Conservation (phyloP, 2,329 filamentous ascomycete species). For the Trichoderma sp. region DNA sequence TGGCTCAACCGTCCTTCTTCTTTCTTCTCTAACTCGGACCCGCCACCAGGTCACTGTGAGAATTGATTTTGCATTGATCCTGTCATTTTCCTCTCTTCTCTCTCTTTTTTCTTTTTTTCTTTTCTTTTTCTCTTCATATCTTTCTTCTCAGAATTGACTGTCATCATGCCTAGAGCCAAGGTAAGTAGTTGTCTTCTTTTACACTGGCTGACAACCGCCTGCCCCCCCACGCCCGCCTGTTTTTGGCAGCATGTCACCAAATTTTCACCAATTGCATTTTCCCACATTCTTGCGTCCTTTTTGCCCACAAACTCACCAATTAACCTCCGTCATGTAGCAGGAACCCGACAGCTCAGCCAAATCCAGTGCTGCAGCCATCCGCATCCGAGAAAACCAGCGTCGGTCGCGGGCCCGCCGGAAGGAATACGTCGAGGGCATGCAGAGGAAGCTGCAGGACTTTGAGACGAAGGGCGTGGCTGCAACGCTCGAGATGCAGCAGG, state of each 20-base stretch:
- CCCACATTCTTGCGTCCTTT: neutral
- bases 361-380: constrained; percentile 35
- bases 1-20: neutral
- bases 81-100: neutral
- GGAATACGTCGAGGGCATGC: constrained; percentile 49
- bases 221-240: neutral
- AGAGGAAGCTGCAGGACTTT: constrained; percentile 45
- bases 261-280: constrained; percentile 7
- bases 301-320: neutral
- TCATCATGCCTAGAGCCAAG: constrained; percentile 27
- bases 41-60: neutral
- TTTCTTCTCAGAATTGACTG: neutral
- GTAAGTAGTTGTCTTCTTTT: constrained; percentile 19
- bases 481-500: constrained; percentile 53
- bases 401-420: constrained; percentile 51
- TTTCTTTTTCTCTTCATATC: neutral
- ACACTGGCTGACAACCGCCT: neutral
- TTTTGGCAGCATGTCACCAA: constrained; percentile 18
- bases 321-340: neutral
- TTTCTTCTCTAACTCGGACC: neutral
- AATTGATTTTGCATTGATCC: neutral
- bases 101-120: neutral
- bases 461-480: constrained; percentile 50
- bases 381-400: constrained; percentile 53
- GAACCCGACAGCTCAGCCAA: constrained; percentile 24